Conservation (phyloP, 75 land plant species). For the Sequoia sempervirens region DNA sequence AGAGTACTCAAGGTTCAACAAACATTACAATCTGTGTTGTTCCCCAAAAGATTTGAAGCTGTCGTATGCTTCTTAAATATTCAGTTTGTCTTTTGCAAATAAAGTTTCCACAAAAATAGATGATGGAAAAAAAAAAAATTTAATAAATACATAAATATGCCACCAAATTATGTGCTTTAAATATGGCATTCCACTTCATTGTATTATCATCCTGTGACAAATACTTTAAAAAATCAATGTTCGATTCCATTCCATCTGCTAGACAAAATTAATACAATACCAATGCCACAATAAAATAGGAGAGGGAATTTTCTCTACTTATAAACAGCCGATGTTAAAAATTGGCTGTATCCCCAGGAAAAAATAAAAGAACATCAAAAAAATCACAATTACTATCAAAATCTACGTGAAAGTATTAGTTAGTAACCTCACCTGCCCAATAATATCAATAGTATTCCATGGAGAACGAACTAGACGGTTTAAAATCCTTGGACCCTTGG, state of each 20-base stretch:
- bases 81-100: neutral
- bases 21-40: neutral
- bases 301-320: neutral
- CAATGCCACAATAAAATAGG: neutral
- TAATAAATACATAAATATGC: neutral
- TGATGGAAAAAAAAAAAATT: neutral
- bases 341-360: neutral
- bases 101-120: neutral
- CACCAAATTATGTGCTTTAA: neutral
- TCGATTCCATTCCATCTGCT: neutral
- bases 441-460: slow-evolving; percentile 86
- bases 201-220: neutral
- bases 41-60: neutral
- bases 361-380: neutral
- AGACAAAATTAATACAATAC: neutral
- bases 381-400: neutral
- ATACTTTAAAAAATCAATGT: neutral
- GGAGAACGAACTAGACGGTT: slow-evolving; percentile 95
- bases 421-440: slow-evolving; percentile 53
- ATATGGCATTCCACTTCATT: neutral
- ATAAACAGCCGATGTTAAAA: neutral
- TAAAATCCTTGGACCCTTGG: slow-evolving; percentile 68
- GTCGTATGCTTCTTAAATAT: neutral
- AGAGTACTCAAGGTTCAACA: neutral
- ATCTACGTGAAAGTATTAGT: neutral